A percentile compares a stretch with the other conserved stretches of the same genome.
Conservation (phyloP, 164 flowering plant genomes). For the Macadamia integrifolia region DNA sequence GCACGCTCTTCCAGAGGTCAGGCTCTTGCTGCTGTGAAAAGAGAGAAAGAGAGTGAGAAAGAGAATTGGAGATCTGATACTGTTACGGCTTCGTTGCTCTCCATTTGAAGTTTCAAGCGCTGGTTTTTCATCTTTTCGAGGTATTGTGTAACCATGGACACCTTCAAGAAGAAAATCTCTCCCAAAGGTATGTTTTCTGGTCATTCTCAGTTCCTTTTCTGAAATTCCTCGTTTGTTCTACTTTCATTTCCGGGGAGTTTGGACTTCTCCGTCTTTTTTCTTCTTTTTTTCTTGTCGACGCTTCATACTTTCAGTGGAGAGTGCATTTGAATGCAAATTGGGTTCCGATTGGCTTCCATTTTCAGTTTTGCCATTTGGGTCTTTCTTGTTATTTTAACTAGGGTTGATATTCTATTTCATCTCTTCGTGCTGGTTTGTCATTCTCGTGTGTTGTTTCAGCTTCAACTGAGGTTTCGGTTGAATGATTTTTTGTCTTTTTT, state of each 20-base stretch:
- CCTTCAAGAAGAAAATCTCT: constrained; percentile 26
- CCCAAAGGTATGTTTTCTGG: constrained; percentile 19
- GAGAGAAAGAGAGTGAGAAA: no score
- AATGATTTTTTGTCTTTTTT: no score
- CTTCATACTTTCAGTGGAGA: not conserved
- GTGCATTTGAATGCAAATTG: not conserved
- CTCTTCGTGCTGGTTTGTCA: no score
- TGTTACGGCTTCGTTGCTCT: not conserved
- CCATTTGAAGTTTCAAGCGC: not conserved
- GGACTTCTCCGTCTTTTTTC: not conserved
- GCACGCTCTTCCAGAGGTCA: no score
- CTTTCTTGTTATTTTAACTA: not conserved
- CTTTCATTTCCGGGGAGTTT: not conserved
- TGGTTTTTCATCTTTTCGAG: not conserved
- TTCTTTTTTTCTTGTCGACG: not conserved
- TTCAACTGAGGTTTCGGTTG: not conserved
- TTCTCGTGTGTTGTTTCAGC: no score
- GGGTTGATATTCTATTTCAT: not conserved
- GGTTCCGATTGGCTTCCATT: not conserved
- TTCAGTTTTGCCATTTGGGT: not conserved
- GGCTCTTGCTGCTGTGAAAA: no score
- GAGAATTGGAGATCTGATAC: no score
- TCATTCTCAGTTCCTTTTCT: not conserved
- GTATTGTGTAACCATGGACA: constrained; percentile 12
- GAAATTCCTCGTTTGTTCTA: not conserved